These are phyloP conservation scores for Fusarium chuoi DNA, from an alignment of 2,329 filamentous ascomycete species.

Conservation along the genomic window DNA sequence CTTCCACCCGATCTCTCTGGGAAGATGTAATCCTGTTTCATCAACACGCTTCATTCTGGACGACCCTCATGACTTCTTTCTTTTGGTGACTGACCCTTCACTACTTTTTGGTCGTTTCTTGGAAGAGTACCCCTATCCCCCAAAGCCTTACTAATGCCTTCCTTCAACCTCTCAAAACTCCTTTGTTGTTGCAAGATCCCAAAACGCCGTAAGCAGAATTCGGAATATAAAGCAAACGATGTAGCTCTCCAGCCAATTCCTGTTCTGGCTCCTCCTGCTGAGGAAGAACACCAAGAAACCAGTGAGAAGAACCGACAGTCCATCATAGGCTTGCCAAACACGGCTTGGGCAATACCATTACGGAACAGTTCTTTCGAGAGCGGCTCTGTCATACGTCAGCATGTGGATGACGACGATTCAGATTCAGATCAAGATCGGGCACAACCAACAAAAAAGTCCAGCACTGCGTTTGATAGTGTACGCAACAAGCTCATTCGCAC, in stretches of 20 bases:
- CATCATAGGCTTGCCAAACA: conserved; percentile 25
- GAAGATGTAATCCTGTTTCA: not conserved
- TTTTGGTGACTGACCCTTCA: conserved; percentile 13
- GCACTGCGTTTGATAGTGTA: conserved; percentile 57
- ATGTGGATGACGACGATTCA: conserved; percentile 52
- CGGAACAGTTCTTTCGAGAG: not conserved
- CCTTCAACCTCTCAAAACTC: conserved; percentile 23
- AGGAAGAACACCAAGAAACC: not conserved
- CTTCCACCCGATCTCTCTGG: too few relatives aligned
- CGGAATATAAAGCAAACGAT: not conserved
- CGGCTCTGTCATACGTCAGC: conserved; percentile 34
- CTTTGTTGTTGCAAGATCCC: conserved; percentile 41
- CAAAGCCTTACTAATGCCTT: not conserved
- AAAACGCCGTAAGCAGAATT: not conserved
- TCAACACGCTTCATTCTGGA: conserved; percentile 4
- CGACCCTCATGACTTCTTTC: not conserved
- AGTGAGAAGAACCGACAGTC: not conserved
- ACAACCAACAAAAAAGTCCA: conserved; percentile 46
- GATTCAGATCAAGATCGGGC: conserved; percentile 51
- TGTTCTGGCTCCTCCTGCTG: not conserved
- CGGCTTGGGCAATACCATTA: conserved; percentile 17
- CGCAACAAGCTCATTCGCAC: conserved; percentile 57
- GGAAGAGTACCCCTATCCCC: conserved; percentile 17
- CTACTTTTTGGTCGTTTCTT: conserved; percentile 27
- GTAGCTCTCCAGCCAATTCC: conserved; percentile 2